Percentiles rank a stretch among this genome's conserved stretches.
Evolutionary conservation across 2,329 filamentous ascomycete genomes (phyloP).

Genomic region (Fonsecaea erecta): DNA sequence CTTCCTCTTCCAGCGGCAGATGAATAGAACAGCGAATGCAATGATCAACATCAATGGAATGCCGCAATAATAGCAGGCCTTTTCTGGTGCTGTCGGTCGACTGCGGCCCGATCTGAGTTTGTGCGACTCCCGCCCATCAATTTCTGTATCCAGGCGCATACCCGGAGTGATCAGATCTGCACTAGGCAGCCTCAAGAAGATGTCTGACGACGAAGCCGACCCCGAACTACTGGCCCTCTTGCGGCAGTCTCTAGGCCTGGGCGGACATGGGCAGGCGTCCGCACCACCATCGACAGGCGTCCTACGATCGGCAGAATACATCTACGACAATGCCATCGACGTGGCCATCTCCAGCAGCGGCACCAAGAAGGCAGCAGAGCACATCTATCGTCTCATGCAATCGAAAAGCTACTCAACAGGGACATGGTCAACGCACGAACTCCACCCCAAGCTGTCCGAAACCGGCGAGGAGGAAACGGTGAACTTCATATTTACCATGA

Average conservation of each 20-base stretch:
- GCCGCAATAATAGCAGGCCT: slow-evolving; percentile 12
- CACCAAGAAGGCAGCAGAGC: slow-evolving; percentile 79
- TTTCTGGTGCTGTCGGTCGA: slow-evolving; percentile 14
- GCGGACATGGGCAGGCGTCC: slow-evolving; percentile 42
- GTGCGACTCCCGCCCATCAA: background rate
- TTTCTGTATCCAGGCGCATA: background rate
- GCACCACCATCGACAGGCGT: slow-evolving; percentile 77
- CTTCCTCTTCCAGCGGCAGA: background rate
- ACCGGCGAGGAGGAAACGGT: slow-evolving; percentile 77
- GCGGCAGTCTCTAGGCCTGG: slow-evolving; percentile 74
- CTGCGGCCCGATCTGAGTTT: background rate
- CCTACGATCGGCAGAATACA: slow-evolving; percentile 78
- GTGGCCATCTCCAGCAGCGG: slow-evolving; percentile 83
- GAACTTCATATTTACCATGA: slow-evolving; percentile 96
- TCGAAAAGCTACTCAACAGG: slow-evolving; percentile 80
- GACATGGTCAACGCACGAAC: slow-evolving; percentile 83
- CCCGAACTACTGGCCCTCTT: slow-evolving; percentile 84
- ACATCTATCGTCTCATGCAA: slow-evolving; percentile 81
- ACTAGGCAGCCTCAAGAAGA: slow-evolving; percentile 46
- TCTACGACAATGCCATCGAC: slow-evolving; percentile 92
- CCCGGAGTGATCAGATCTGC: background rate
- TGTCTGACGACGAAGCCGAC: slow-evolving; percentile 93
- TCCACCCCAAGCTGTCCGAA: slow-evolving; percentile 79
- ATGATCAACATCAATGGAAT: slow-evolving; percentile 12
- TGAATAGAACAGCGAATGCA: slow-evolving; percentile 2